Evolutionary conservation across 169 alveolate genomes (phyloP), one percentile per base, ranked within the genome.

Genomic region (Condylostoma magnum): DNA sequence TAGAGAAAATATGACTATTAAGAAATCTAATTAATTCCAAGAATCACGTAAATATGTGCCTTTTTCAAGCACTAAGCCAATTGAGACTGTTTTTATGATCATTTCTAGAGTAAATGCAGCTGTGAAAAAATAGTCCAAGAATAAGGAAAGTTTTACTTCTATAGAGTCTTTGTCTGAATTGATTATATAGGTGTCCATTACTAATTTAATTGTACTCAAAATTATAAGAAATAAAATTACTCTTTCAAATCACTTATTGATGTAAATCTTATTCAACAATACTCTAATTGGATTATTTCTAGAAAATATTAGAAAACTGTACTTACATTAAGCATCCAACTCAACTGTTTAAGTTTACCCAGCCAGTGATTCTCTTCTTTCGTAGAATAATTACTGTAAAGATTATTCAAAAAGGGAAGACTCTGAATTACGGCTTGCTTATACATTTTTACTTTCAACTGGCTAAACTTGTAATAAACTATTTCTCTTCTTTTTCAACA

Each of bases 21-120:
- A 70, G 72, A 84, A 89, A 85, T 92, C 96, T 25, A 92, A 68
- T 58, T 76, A 47, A 68, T 86, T 85, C 95, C 96, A 92, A 43
- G 81, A 80, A 55, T 89, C 93, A 58, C 92, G 73, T 44, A 92
- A 69, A 80, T 92, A 92, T n/a, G 90, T 71, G 22, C 85, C 83
- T 58, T 84, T 82, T 60, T 92, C 93, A 27, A 80, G 34, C 3
- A 83, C 54, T 31, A 92, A 76, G 47, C 96, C 96, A 65, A 63
- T 55, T 1, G 95, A 87, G 31, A 89, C 67, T 6, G 79, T 48
- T 75, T 92, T 89, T 33, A 85, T n/a, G 15, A 83, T 47, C 2
- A 80, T 71, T 75, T 92, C 96, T 12, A 81, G 33, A 27, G 82
- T 68, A 56, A 92, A 92, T 2, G 80, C 48, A 22, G 80, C 44